Evolutionary conservation across 75 land plant species (phyloP), one percentile per base, ranked within the genome.

Genomic region (Adiantum capillusveneris): DNA sequence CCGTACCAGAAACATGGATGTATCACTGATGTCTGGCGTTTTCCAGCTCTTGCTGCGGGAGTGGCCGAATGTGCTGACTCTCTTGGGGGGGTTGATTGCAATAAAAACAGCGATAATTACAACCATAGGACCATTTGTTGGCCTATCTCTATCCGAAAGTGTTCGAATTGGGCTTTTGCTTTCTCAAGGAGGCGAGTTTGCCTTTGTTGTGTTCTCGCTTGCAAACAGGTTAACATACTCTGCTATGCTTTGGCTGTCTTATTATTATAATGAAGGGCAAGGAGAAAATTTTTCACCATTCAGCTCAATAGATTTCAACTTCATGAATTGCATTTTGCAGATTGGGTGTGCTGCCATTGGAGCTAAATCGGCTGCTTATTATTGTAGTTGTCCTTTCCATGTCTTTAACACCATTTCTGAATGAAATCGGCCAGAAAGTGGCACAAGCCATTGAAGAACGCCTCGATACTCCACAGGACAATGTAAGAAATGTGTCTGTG

Each of bases 141-240:
- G 98, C 56, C 71, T 93, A 21, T 59, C 90, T 12, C 25, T 89
- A 0, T 78, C 84, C 72, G 98, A 94, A 64, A 89, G 96, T 65
- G 73, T 90, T 22, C 77, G 98, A 34, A 86, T 94, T 59, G 96
- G 98, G 24, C 74, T 94, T 9, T 85, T 89, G 59, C 90, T 94
- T 52, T 89, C 96, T 16, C 96, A 94, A 76, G 98, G 98, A 49
- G 98, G 98, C 46, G 98, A 93, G 62, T 89, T 94, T 70, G 96
- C 78, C 14, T 94, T 94, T 64, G 98, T 94, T 9, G 98, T 94
- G 26, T 90, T 94, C 60, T 89, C 96, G 21, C 80, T 94, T 21
- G 96, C 96, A 53, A 94, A 90, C 75, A 87, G 98, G 98, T 82
- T 25, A 5, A 2, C 22, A 2, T 3, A 6, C 22, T 46, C 17